Evolutionary conservation across 108 stramenopile species (phyloP).

Genomic region (Discostella pseudostelligera): DNA sequence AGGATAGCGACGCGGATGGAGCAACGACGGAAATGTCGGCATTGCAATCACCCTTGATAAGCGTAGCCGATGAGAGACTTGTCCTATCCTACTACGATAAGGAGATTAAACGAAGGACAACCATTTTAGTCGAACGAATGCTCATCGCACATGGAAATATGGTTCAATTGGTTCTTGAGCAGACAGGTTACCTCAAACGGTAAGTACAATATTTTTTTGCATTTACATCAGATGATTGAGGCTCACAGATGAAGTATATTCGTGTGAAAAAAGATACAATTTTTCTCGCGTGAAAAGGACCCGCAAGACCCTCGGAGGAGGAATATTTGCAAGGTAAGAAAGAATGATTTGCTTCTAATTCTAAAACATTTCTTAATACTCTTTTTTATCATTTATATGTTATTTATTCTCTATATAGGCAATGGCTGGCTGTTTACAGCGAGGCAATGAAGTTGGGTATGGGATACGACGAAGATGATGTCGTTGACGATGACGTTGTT

Average conservation of each 20-base stretch:
- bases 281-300: slow-evolving; percentile 78
- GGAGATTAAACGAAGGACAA: slow-evolving; percentile 57
- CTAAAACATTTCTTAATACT: too few relatives aligned
- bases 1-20: slow-evolving; percentile 16
- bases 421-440: slow-evolving; percentile 81
- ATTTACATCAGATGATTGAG: too few relatives aligned
- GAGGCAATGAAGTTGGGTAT: slow-evolving; percentile 70
- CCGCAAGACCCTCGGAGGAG: slow-evolving; percentile 79
- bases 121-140: slow-evolving; percentile 70
- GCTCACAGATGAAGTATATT: too few relatives aligned
- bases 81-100: slow-evolving; percentile 58
- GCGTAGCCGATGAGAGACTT: slow-evolving; percentile 35
- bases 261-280: too few relatives aligned
- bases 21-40: background rate
- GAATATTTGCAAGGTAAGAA: slow-evolving; percentile 78
- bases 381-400: too few relatives aligned
- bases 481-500: slow-evolving; percentile 29
- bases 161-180: slow-evolving; percentile 62
- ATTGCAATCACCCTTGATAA: slow-evolving; percentile 3
- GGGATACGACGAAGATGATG: slow-evolving; percentile 30
- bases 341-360: too few relatives aligned
- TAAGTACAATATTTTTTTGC: too few relatives aligned
- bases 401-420: too few relatives aligned
- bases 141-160: slow-evolving; percentile 84
- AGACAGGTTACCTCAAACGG: slow-evolving; percentile 60